These are phyloP conservation scores for Chrysanthemum lavandulifolium DNA, from an alignment of 129 eudicot species.

Conservation along the genomic window DNA sequence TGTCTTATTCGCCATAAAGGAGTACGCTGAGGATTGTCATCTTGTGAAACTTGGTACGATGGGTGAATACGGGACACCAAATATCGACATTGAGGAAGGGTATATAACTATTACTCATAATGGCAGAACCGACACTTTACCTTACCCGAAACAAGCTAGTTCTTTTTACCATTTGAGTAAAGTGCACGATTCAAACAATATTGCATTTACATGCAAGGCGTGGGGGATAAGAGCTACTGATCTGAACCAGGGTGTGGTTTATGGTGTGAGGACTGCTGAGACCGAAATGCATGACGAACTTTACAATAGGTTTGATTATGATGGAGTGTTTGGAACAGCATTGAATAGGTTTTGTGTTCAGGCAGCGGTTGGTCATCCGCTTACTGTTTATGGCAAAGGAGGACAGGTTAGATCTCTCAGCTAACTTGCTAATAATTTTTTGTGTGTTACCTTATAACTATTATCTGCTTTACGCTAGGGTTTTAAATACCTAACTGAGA, in stretches of 20 bases:
- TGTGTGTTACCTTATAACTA: conserved; percentile 21
- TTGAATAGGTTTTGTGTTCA: conserved; percentile 95
- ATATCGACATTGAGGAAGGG: conserved; percentile 97
- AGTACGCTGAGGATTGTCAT: conserved; percentile 89
- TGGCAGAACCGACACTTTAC: conserved; percentile 94
- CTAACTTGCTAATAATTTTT: neutral
- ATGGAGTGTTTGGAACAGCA: conserved; percentile 94
- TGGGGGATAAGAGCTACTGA: conserved; percentile 99
- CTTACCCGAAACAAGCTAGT: conserved; percentile 99
- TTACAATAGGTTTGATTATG: conserved; percentile 83
- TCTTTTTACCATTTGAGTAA: conserved; percentile 97
- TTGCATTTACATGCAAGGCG: conserved; percentile 94
- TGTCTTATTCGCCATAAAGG: conserved; percentile 95
- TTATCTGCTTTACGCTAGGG: neutral
- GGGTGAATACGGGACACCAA: conserved; percentile 99
- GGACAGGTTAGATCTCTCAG: conserved; percentile 66
- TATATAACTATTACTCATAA: conserved; percentile 88
- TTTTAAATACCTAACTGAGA: conserved; percentile 2
- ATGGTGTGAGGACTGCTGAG: conserved; percentile 94
- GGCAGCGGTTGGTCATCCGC: conserved; percentile 99
- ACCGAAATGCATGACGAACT: conserved; percentile 95
- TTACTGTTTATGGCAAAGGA: conserved; percentile 98
- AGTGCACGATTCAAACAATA: conserved; percentile 95
- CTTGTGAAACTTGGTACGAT: conserved; percentile 95
- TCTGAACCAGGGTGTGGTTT: conserved; percentile 94